These are phyloP conservation scores for Magnaporthiopsis incrustans DNA, from an alignment of 2,329 filamentous ascomycete species.

Conservation along the genomic window DNA sequence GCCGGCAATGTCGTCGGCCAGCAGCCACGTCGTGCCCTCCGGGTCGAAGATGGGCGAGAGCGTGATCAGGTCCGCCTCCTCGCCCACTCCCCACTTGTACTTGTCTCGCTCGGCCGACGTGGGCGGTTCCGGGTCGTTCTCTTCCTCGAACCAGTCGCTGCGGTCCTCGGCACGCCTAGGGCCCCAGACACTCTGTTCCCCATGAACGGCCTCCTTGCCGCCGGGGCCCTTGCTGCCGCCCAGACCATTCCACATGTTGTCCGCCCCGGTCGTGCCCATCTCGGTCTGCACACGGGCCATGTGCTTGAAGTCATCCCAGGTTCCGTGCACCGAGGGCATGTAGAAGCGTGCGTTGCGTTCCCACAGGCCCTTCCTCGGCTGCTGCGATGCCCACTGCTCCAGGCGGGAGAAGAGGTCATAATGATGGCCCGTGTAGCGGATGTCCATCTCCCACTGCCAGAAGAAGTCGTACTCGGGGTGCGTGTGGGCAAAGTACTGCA, in stretches of 20 bases:
- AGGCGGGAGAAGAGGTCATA: slow-evolving; percentile 66
- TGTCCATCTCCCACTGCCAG: slow-evolving; percentile 96
- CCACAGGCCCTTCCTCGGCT: slow-evolving; percentile 75
- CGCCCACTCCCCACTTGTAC: slow-evolving; percentile 79
- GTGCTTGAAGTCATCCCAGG: slow-evolving; percentile 72
- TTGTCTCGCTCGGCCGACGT: slow-evolving; percentile 69
- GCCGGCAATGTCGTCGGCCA: slow-evolving; percentile 75
- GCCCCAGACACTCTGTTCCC: slow-evolving; percentile 71
- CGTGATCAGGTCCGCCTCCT: slow-evolving; percentile 86
- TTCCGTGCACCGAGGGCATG: slow-evolving; percentile 65
- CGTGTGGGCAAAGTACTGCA: slow-evolving; percentile 84
- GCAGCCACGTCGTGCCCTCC: slow-evolving; percentile 75
- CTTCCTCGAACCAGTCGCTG: slow-evolving; percentile 63
- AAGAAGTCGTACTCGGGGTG: slow-evolving; percentile 87
- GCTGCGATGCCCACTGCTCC: slow-evolving; percentile 58
- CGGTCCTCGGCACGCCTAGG: slow-evolving; percentile 61
- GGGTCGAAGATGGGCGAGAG: slow-evolving; percentile 91
- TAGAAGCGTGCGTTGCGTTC: slow-evolving; percentile 75
- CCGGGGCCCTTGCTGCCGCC: slow-evolving; percentile 26
- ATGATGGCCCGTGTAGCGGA: slow-evolving; percentile 83
- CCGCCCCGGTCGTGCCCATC: slow-evolving; percentile 55
- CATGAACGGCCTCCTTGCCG: slow-evolving; percentile 24
- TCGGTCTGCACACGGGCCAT: slow-evolving; percentile 71
- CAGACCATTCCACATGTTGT: slow-evolving; percentile 57
- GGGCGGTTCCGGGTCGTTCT: slow-evolving; percentile 67